Base-by-base conservation (phyloP, 805 yeast genomes). In the Saccharomycopsis sp. region DNA sequence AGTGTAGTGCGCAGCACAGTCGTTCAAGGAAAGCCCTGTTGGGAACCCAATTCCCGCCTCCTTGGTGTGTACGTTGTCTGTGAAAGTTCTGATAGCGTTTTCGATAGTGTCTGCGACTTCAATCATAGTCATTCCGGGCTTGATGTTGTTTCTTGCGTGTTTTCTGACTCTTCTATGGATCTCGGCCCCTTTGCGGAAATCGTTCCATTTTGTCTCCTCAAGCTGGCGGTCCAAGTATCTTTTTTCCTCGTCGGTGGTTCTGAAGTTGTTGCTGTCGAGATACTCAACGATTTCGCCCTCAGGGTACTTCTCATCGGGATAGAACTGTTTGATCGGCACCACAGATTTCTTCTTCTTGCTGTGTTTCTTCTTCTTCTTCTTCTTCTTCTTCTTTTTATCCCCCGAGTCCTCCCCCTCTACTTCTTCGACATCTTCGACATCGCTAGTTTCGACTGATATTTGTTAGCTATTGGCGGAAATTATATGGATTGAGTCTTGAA, bases 1-100 rank as follows among this genome's bases (percentile, higher is more conserved):
- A 0, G 98, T 92, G 73, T 91, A 94, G 70, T 94, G 99, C 0
- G 99, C 99, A 24, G 99, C 99, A 68, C 90, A 85, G 68, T 91
- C 88, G 73, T 94, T 94, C 63, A 92, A 72, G 1, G 97, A 89
- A 46, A 94, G 79, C 59, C 99, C 99, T n/a, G 97, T 91, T 54
- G 99, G 99, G 79, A 94, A 94, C 3, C 98, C 99, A 66, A 91
- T 83, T 46, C 99, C 99, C 16, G 90, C 94, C 24, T 73, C 70
- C 52, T 69, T 68, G 50, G 83, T 78, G 65, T 84, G 86, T 1
- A 46, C 8, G 34, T 71, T 69, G 55, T 75, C 77, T 15, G 91
- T 79, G 65, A 85, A 82, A 2, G 83, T 80, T 65, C 98, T 79
- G 5, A 88, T 87, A 0, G 92, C 81, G 68, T 90, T 82, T 71